Evolutionary conservation across 345 rosid species (phyloP).

Genomic region (Pseudoturritis turrita): DNA sequence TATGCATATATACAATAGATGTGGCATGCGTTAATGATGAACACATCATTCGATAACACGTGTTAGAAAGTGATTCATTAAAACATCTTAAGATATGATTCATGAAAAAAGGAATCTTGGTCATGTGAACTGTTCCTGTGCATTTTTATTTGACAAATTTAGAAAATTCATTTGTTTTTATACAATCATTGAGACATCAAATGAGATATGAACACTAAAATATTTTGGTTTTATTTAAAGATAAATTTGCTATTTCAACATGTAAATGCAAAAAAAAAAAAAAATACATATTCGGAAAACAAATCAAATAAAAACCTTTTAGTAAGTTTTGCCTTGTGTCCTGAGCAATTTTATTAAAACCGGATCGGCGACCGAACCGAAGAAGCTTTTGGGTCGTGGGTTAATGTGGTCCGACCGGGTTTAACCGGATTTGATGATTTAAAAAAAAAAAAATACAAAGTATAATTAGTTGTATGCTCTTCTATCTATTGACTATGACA

Average conservation of each 20-base stretch:
- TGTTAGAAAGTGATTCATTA: constrained; percentile 6
- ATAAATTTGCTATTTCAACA: not conserved
- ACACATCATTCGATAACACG: constrained; percentile 22
- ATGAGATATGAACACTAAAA: not conserved
- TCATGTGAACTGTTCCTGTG: constrained; percentile 20
- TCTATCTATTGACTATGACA: too few relatives aligned
- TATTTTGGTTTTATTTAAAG: not conserved
- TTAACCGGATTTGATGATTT: too few relatives aligned
- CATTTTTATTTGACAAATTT: not conserved
- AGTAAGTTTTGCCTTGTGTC: not conserved
- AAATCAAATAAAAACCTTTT: not conserved
- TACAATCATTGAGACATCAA: not conserved
- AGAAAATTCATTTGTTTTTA: not conserved
- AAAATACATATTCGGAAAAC: not conserved
- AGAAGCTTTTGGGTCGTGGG: too few relatives aligned
- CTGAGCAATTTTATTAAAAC: too few relatives aligned
- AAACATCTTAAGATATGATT: constrained; percentile 16
- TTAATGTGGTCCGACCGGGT: too few relatives aligned
- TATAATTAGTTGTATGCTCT: too few relatives aligned
- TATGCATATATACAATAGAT: not conserved
- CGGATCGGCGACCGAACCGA: too few relatives aligned
- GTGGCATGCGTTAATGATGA: constrained; percentile 18
- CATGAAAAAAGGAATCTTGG: constrained; percentile 18
- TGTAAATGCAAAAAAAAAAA: not conserved
- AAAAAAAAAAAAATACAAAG: too few relatives aligned